A percentile compares a stretch with the other conserved stretches of the same genome.
Evolutionary conservation across 257 asterid species (phyloP).

Genomic region (Striga asiatica): DNA sequence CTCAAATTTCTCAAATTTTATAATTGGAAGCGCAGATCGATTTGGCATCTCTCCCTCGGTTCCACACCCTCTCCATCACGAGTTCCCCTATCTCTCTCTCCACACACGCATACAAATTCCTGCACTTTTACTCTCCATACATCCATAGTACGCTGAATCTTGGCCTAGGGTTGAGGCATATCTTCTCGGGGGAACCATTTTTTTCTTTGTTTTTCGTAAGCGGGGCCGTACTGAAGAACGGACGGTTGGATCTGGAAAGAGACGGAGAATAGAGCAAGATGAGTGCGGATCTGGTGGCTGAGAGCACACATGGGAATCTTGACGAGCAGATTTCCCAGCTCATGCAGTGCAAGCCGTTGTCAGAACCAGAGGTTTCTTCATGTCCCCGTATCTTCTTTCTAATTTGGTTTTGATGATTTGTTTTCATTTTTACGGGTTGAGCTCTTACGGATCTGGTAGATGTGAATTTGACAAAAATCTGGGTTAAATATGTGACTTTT

Average conservation of each 20-base stretch:
- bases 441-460: constrained; percentile 24
- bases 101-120: not conserved
- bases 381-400: not conserved
- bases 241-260: constrained; percentile 31
- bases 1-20: not conserved
- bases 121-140: not conserved
- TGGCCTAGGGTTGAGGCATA: constrained; percentile 19
- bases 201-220: not conserved
- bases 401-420: not conserved
- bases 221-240: constrained; percentile 13
- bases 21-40: constrained; percentile 23
- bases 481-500: not conserved
- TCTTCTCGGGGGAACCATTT: too few relatives aligned
- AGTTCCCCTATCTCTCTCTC: constrained; percentile 22
- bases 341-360: constrained; percentile 90
- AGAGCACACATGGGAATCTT: constrained; percentile 68
- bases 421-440: not conserved
- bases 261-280: constrained; percentile 27
- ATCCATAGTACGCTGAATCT: constrained; percentile 6
- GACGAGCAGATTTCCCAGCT: constrained; percentile 94
- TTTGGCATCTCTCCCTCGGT: constrained; percentile 14
- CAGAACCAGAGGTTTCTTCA: constrained; percentile 70
- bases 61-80: constrained; percentile 9
- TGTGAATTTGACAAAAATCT: constrained; percentile 7
- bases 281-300: constrained; percentile 83